Evolutionary conservation across 306 rosid species (phyloP).

Genomic region (Rosa chinensis): DNA sequence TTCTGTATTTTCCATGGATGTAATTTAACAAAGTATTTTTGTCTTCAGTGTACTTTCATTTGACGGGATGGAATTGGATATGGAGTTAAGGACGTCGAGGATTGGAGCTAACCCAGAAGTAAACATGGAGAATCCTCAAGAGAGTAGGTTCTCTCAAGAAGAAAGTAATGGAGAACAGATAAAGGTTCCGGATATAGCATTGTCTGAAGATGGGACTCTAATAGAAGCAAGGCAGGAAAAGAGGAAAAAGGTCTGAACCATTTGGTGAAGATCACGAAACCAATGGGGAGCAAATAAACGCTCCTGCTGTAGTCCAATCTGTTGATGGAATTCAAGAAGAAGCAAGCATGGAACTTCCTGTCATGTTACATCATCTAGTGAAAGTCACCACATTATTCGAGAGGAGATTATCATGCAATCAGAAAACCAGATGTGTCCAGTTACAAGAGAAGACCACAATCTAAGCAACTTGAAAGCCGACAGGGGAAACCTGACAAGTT

Average conservation of each 20-base stretch:
- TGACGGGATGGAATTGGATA: constrained; percentile 41
- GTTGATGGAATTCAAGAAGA: neutral
- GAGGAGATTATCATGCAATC: constrained; percentile 18
- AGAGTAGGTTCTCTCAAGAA: constrained; percentile 29
- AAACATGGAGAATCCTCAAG: constrained; percentile 32
- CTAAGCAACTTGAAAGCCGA: constrained; percentile 29
- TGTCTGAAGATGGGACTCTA: constrained; percentile 18
- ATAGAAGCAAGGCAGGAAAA: neutral
- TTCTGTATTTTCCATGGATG: constrained; percentile 4
- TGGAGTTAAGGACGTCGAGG: constrained; percentile 35
- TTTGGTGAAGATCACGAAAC: neutral
- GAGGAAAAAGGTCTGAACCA: constrained; percentile 33
- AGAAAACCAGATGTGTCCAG: constrained; percentile 26
- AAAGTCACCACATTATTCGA: constrained; percentile 32
- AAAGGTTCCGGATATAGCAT: constrained; percentile 18
- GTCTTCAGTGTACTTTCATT: constrained; percentile 43
- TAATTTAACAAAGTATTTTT: constrained; percentile 13
- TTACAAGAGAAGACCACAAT: constrained; percentile 23
- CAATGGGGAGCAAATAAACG: neutral
- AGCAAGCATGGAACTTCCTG: neutral
- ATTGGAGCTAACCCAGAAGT: constrained; percentile 20
- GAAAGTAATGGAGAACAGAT: constrained; percentile 34
- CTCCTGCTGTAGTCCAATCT: neutral
- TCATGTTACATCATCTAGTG: constrained; percentile 2
- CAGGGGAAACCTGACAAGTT: constrained; percentile 42